Percentiles rank a stretch among this genome's conserved stretches.
phyloP scores from a whole-genome alignment of 2,329 filamentous ascomycete genomes.

The Aaosphaeria pasadenensis region DNA sequence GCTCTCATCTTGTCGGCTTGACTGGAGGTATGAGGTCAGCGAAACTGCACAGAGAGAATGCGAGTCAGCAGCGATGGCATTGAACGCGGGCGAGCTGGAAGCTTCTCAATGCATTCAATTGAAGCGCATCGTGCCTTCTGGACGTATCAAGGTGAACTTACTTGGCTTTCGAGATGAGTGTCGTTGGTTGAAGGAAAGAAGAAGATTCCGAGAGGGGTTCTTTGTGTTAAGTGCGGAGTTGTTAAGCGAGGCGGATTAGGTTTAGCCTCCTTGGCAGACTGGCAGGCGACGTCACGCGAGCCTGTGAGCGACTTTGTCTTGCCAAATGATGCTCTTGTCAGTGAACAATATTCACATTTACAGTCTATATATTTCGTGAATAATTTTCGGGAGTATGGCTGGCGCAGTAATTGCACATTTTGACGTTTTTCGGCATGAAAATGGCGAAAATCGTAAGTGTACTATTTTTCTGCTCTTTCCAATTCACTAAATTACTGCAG shows the following conservation, averaged over 20 bases:
- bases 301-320: too few species aligned
- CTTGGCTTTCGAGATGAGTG: constrained; percentile 44
- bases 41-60: constrained; percentile 6
- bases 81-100: constrained; percentile 1
- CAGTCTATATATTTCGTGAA: too few species aligned
- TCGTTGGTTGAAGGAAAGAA: constrained; percentile 38
- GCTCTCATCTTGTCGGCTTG: constrained; percentile 69
- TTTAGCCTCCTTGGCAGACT: too few species aligned
- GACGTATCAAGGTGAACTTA: constrained; percentile 26
- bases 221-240: constrained; percentile 19
- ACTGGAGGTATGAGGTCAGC: constrained; percentile 25
- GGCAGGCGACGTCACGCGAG: too few species aligned
- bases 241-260: constrained; percentile 9
- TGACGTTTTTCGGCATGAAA: constrained; percentile 16
- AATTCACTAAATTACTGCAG: constrained; percentile 7
- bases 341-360: too few species aligned
- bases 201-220: constrained; percentile 1
- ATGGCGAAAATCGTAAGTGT: constrained; percentile 14
- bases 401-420: constrained; percentile 24
- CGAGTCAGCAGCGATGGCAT: constrained; percentile 6
- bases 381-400: constrained; percentile 15
- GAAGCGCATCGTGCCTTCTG: not conserved
- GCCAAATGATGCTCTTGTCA: too few species aligned
- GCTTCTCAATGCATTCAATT: not conserved
- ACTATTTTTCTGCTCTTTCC: not conserved